These are phyloP conservation scores for Cyberlindnera galapagoensis DNA, from an alignment of 805 yeast species.

Conservation along the genomic window DNA sequence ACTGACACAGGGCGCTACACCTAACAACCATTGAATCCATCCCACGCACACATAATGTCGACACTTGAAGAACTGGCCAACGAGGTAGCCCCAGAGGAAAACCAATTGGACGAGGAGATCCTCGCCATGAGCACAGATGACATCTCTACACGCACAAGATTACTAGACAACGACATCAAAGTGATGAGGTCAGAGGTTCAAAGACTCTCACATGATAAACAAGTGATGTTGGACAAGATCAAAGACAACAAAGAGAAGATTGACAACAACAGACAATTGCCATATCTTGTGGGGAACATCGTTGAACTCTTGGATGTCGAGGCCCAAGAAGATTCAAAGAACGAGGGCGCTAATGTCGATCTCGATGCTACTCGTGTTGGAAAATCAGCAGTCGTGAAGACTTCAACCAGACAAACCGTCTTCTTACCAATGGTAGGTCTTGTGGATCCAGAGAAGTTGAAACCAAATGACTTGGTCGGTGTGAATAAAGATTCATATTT, in stretches of 20 bases:
- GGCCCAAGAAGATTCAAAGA: conserved; percentile 72
- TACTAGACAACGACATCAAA: conserved; percentile 91
- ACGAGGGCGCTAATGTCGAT: conserved; percentile 93
- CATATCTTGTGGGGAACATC: conserved; percentile 93
- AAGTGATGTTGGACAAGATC: conserved; percentile 87
- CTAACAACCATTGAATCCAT: background rate
- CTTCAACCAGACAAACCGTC: conserved; percentile 96
- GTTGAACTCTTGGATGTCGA: conserved; percentile 89
- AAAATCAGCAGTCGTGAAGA: conserved; percentile 96
- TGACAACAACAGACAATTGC: conserved; percentile 90
- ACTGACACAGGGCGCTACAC: background rate
- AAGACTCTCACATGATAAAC: conserved; percentile 85
- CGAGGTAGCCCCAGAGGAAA: conserved; percentile 31
- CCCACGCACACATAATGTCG: conserved; percentile 45
- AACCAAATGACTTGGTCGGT: conserved; percentile 97
- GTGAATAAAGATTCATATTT: conserved; percentile 95
- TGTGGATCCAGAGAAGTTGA: conserved; percentile 84
- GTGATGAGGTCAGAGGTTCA: conserved; percentile 90
- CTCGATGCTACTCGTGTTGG: conserved; percentile 87
- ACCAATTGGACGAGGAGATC: conserved; percentile 72
- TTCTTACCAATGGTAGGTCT: conserved; percentile 93
- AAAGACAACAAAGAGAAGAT: conserved; percentile 95
- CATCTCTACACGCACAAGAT: conserved; percentile 74
- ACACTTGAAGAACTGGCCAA: conserved; percentile 78
- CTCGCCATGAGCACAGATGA: conserved; percentile 72